A percentile compares a stretch with the other conserved stretches of the same genome.
Evolutionary conservation across 2,329 filamentous ascomycete species (phyloP).

Genomic region (Cordyceps cicadae): DNA sequence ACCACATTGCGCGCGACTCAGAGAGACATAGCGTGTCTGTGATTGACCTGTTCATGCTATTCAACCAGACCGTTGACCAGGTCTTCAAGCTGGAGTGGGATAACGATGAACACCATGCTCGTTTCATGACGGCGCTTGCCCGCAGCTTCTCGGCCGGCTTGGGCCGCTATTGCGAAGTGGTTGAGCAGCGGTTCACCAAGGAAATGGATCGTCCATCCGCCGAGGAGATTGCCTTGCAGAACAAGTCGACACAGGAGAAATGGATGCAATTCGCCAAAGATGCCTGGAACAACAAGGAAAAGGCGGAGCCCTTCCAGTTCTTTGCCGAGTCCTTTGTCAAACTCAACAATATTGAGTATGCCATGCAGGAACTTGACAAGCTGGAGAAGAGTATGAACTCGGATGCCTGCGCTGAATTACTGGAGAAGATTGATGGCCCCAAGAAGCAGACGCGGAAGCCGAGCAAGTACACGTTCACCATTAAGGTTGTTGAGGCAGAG

Average conservation of each 20-base stretch:
- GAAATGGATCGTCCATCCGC: conserved; percentile 92
- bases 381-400: conserved; percentile 86
- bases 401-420: conserved; percentile 76
- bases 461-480: conserved; percentile 92
- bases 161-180: conserved; percentile 80
- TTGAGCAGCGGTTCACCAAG: conserved; percentile 75
- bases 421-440: conserved; percentile 66
- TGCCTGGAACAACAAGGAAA: conserved; percentile 84
- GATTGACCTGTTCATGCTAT: conserved; percentile 87
- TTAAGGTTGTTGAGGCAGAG: conserved; percentile 97
- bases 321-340: conserved; percentile 95
- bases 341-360: conserved; percentile 94
- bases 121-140: conserved; percentile 91
- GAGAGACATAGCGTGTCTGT: conserved; percentile 88
- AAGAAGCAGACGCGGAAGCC: conserved; percentile 56
- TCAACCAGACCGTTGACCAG: conserved; percentile 85
- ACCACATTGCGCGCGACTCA: conserved; percentile 61
- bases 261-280: conserved; percentile 92
- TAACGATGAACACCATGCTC: conserved; percentile 85
- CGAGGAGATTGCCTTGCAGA: conserved; percentile 71
- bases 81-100: conserved; percentile 84
- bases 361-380: conserved; percentile 83
- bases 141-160: conserved; percentile 78
- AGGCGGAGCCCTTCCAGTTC: conserved; percentile 94
- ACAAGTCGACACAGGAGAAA: conserved; percentile 80